A percentile compares a stretch with the other conserved stretches of the same genome.
These are phyloP conservation scores for Maudiozyma pseudohumilis DNA, from an alignment of 805 yeast species.

Conservation along the genomic window DNA sequence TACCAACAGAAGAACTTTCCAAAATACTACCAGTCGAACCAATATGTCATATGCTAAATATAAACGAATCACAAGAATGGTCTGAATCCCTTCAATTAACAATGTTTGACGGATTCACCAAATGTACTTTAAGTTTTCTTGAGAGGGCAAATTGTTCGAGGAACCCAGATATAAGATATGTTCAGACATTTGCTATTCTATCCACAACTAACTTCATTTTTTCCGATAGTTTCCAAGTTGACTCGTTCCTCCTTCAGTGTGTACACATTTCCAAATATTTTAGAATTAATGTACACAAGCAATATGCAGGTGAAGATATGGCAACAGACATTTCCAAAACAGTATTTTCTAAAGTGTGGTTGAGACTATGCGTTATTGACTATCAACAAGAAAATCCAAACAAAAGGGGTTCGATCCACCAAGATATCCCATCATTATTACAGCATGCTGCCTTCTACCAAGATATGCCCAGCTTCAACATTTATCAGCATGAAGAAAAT, in stretches of 20 bases:
- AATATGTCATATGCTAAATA: slow-evolving; percentile 4
- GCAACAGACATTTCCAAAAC: slow-evolving; percentile 15
- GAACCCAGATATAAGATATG: slow-evolving; percentile 20
- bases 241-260: slow-evolving; percentile 17
- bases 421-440: slow-evolving; percentile 20
- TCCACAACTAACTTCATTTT: slow-evolving; percentile 18
- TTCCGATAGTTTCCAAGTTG: slow-evolving; percentile 8
- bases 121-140: slow-evolving; percentile 11
- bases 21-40: slow-evolving; percentile 7
- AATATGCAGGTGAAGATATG: slow-evolving; percentile 17
- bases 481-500: slow-evolving; percentile 21
- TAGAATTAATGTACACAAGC: slow-evolving; percentile 16
- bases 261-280: slow-evolving; percentile 20
- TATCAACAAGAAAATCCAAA: slow-evolving; percentile 20
- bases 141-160: slow-evolving; percentile 13
- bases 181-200: slow-evolving; percentile 22
- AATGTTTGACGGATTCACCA: slow-evolving; percentile 11
- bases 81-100: slow-evolving; percentile 11
- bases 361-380: slow-evolving; percentile 19
- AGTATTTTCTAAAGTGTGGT: slow-evolving; percentile 24
- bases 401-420: slow-evolving; percentile 15
- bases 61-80: slow-evolving; percentile 7
- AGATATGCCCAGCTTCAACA: slow-evolving; percentile 18
- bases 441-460: slow-evolving; percentile 23
- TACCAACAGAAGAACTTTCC: slow-evolving; percentile 13